These are phyloP conservation scores for Kluyveromyces nonfermentans DNA, from an alignment of 805 yeast species.

Conservation along the genomic window DNA sequence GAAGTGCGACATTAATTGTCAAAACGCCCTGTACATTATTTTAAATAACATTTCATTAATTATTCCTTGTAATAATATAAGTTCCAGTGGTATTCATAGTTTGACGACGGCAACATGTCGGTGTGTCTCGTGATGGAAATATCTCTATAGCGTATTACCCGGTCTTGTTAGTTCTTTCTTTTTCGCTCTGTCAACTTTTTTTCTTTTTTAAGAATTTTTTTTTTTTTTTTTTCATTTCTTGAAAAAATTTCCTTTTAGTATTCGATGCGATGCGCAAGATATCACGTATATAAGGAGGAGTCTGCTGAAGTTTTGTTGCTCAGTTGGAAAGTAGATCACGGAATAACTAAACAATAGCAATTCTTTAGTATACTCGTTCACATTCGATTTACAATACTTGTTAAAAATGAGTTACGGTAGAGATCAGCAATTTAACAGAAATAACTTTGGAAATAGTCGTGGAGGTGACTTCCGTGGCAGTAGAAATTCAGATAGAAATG, in stretches of 20 bases:
- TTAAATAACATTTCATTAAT: neutral
- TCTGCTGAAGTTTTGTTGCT: too few relatives aligned
- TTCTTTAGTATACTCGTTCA: too few relatives aligned
- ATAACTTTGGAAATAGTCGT: constrained; percentile 30
- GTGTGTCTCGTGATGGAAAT: too few relatives aligned
- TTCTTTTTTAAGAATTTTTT: too few relatives aligned
- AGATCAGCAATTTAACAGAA: constrained; percentile 30
- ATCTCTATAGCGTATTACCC: too few relatives aligned
- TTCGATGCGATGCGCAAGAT: neutral
- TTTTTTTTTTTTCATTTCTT: too few relatives aligned
- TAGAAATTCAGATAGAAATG: constrained; percentile 31
- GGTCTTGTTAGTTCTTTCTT: neutral
- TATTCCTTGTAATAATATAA: neutral
- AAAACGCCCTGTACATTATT: neutral
- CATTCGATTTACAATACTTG: too few relatives aligned
- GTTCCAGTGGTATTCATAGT: neutral
- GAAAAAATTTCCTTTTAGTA: neutral
- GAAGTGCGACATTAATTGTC: neutral
- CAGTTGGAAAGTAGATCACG: too few relatives aligned
- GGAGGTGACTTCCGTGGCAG: constrained; percentile 35
- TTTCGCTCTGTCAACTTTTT: neutral
- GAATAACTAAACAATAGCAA: too few relatives aligned
- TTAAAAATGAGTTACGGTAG: constrained; percentile 31
- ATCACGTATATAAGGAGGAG: neutral
- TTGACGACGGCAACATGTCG: too few relatives aligned